These are phyloP conservation scores for Lunasporangiospora selenospora DNA, from an alignment of 192 early-diverging fungal genomes.

Conservation along the genomic window DNA sequence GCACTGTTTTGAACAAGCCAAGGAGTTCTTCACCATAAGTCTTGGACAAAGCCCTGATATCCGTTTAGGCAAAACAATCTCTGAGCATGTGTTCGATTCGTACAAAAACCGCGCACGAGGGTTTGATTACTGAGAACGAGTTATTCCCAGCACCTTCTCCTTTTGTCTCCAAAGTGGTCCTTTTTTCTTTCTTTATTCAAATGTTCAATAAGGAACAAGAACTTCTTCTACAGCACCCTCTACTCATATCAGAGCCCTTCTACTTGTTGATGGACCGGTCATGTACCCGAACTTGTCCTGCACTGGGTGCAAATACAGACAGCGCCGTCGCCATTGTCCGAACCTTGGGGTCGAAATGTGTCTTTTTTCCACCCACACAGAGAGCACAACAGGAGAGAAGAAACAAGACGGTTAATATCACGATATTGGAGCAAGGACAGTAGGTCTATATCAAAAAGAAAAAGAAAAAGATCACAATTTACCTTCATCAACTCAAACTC, in stretches of 20 bases:
- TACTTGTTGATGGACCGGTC: conserved; percentile 44
- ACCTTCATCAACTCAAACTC: conserved; percentile 84
- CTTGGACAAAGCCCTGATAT: no score
- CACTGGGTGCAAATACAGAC: conserved; percentile 46
- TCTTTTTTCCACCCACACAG: conserved; percentile 42
- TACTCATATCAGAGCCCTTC: no score
- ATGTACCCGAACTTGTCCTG: conserved; percentile 30
- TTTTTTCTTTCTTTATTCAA: not conserved
- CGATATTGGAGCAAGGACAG: no score
- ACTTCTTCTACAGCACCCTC: no score
- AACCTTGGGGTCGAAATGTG: conserved; percentile 65
- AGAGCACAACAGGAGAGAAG: not conserved
- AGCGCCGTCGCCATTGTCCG: conserved; percentile 52
- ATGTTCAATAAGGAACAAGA: not conserved
- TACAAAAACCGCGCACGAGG: not conserved
- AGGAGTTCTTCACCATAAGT: no score
- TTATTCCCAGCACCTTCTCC: not conserved
- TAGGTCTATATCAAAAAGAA: no score
- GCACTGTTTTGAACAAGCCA: no score
- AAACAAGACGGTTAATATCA: not conserved
- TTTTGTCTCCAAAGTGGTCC: not conserved
- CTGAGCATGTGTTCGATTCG: no score
- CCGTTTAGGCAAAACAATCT: no score
- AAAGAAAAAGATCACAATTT: conserved; percentile 13
- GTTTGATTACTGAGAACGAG: not conserved